Conservation (phyloP, 1,284 basidiomycete species). For the Tylopilus sp. region DNA sequence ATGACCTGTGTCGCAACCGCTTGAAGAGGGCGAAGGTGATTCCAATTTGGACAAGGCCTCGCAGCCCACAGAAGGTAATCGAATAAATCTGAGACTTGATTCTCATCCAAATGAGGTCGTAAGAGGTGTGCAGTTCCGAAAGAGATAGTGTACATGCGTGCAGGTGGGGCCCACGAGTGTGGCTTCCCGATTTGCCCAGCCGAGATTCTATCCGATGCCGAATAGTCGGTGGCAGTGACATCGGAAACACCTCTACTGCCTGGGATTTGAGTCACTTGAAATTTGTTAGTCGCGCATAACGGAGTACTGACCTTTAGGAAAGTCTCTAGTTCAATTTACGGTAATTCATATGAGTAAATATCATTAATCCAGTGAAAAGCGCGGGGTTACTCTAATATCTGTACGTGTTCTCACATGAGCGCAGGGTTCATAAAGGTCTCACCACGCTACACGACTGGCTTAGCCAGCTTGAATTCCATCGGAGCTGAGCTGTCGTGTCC, state of each 20-base stretch:
- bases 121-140: background rate
- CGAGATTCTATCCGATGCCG: background rate
- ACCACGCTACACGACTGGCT: slow-evolving; percentile 14
- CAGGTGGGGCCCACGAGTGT: background rate
- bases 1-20: background rate
- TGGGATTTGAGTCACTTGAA: background rate
- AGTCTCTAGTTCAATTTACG: background rate
- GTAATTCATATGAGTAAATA: slow-evolving; percentile 1
- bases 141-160: background rate
- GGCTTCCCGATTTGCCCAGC: background rate
- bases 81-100: slow-evolving; percentile 23
- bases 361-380: slow-evolving; percentile 16
- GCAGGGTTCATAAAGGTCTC: slow-evolving; percentile 8
- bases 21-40: background rate
- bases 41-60: slow-evolving; percentile 2
- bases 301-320: background rate
- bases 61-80: background rate
- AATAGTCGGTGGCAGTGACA: background rate
- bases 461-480: slow-evolving; percentile 6
- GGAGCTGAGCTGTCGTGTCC: background rate
- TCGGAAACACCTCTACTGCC: background rate
- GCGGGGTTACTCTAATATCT: slow-evolving; percentile 19
- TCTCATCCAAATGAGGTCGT: slow-evolving; percentile 27
- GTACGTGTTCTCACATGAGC: slow-evolving; percentile 15
- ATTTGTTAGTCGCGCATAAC: background rate